Base-by-base conservation (phyloP, 352 stramenopile species). In the Globisporangium sylvaticum region DNA sequence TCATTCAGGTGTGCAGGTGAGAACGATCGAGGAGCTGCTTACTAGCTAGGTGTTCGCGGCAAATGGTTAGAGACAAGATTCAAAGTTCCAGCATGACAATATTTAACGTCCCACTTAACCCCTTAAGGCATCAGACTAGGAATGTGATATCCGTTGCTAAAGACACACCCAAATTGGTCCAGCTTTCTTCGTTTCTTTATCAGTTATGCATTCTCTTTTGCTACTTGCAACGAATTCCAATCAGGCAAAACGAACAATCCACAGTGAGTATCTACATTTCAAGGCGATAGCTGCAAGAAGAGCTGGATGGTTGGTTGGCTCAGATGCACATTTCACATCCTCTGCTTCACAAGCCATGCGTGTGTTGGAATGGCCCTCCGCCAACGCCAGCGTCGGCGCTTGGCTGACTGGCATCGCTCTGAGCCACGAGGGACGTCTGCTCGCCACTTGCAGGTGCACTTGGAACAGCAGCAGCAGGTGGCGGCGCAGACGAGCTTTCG, bases 321-420 rank as follows among this genome's bases (percentile, higher is more conserved):
- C 37, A n/a, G 2, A 24, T 50, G 6, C 42, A 24, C 42, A 24
- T 50, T 8, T 24, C 18, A 22, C 15, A 50, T 50, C 18, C 15
- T 50, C 42, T 50, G 42, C 7, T 18, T 50, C 55, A 34, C 46
- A 65, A 32, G 3, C 64, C 57, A 25, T 69, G 46, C 27, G 66
- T 64, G 29, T 64, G 79, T 25, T 82, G 75, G 66, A 95, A 95
- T n/a, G 87, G 87, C 14, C 87, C 87, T 22, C 87, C 87, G 31
- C 87, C 87, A 24, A 95, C 81, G 0, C 87, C 87, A 12, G 79
- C 83, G 31, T 95, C 87, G 0, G 88, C 70, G 42, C 83, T 92
- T 10, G 80, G 68, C 57, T 88, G 73, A 29, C 60, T 81, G 3
- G 75, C 76, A 64, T 92, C 80, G 12, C 66, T 75, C 31, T 76